These are phyloP conservation scores for Trichoderma harzianum DNA, from an alignment of 2,329 filamentous ascomycete species.

Conservation along the genomic window DNA sequence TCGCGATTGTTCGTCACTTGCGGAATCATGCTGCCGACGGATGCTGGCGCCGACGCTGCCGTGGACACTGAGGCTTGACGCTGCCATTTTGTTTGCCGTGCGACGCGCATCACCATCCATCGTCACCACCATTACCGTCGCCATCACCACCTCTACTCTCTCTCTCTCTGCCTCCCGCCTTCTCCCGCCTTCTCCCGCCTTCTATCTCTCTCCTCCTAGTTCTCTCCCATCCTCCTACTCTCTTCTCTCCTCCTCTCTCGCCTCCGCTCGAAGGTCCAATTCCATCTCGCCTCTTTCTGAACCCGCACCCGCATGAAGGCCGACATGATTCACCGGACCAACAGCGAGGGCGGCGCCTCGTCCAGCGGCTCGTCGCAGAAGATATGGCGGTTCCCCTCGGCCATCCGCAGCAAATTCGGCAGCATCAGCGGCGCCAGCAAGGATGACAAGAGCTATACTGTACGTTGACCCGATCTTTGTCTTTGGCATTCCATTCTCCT, in stretches of 20 bases:
- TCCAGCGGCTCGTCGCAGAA: conserved; percentile 20
- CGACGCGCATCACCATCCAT: background rate
- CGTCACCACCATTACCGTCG: background rate
- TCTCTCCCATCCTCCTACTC: background rate
- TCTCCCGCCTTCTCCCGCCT: background rate
- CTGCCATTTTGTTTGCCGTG: background rate
- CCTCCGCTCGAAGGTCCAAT: background rate
- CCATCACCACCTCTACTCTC: background rate
- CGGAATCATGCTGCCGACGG: conserved; percentile 19
- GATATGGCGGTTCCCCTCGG: conserved; percentile 25
- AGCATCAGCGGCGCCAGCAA: conserved; percentile 24
- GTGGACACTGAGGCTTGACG: conserved; percentile 20
- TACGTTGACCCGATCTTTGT: conserved; percentile 11
- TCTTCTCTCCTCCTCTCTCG: background rate
- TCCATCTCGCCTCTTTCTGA: background rate
- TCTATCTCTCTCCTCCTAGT: background rate
- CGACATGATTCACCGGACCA: conserved; percentile 31
- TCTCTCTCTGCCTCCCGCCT: background rate
- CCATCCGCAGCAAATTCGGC: conserved; percentile 22
- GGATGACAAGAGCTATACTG: conserved; percentile 22
- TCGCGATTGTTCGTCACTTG: background rate
- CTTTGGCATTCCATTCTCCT: background rate
- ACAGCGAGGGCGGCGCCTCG: conserved; percentile 27
- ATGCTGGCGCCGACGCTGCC: conserved; percentile 20
- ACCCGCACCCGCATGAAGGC: background rate